These are phyloP conservation scores for Cercospora beticola DNA, from an alignment of 2,329 filamentous ascomycete species.

Conservation along the genomic window DNA sequence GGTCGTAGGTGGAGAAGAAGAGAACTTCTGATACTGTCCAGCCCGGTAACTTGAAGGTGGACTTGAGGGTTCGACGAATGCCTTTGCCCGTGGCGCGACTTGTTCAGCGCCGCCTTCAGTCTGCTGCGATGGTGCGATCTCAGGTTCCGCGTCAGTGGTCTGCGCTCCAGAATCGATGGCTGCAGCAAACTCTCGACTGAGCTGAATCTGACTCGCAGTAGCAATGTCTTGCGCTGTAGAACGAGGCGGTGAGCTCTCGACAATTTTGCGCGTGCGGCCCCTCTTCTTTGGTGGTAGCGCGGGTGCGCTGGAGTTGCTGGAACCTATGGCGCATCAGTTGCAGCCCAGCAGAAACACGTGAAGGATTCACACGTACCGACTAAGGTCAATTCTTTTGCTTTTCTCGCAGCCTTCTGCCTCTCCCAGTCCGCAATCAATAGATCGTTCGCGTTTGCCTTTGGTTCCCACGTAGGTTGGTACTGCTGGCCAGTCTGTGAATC, in stretches of 20 bases:
- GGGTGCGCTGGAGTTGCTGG: neutral
- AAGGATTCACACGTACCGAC: neutral
- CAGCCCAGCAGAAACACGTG: neutral
- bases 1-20: neutral
- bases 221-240: neutral
- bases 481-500: conserved; percentile 50
- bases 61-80: conserved; percentile 15
- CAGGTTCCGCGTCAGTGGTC: conserved; percentile 17
- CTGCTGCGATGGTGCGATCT: conserved; percentile 32
- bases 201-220: neutral
- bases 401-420: conserved; percentile 26
- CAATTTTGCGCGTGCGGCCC: conserved; percentile 12
- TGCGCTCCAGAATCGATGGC: neutral
- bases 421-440: conserved; percentile 41
- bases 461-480: conserved; percentile 56
- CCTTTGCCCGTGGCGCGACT: neutral
- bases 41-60: conserved; percentile 33
- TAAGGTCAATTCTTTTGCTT: neutral
- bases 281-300: neutral
- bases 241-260: conserved; percentile 28
- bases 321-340: neutral
- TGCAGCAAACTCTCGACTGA: neutral
- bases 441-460: conserved; percentile 39
- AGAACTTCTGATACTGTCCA: conserved; percentile 28
- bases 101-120: conserved; percentile 1